Base-by-base conservation (phyloP, 1,284 basidiomycete species). In the Microstroma glucosiphilum region DNA sequence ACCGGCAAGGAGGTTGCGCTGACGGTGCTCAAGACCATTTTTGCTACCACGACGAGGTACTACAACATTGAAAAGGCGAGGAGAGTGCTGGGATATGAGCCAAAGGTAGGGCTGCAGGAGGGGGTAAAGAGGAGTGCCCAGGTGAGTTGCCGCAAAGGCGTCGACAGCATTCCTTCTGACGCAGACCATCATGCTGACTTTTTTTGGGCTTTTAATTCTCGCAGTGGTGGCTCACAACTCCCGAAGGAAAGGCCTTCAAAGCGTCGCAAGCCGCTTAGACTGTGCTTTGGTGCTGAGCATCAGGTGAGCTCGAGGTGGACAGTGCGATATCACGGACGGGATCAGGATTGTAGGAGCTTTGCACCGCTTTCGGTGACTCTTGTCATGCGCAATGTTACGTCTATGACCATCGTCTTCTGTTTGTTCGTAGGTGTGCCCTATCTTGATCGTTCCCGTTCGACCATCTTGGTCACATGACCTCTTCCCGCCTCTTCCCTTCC, bases 1-100 rank as follows among this genome's bases (percentile, higher is more conserved):
- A 83, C 83, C 0, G 89, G 92, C 12, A 88, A 86, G 77, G 87
- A 91, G 76, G 86, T 90, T n/a, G 87, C 88, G 13, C 91, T 99
- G 73, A 97, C 92, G n/a, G 84, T 85, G 60, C 92, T 88, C 80
- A 87, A 90, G 70, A 90, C 96, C 37, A 85, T 85, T 21, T 91
- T 87, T 77, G 77, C 80, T 53, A 82, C 80, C 17, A 82, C 82
- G 67, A 79, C 82, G 66, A 85, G 92, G 71, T 97, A 89, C 83
- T 90, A 94, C 80, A 96, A 96, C 79, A 92, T 94, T 59, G 94
- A 98, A 82, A 92, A 91, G 82, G 91, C 94, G 9, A 84, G 93
- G 69, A 82, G 92, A 61, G 85, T 96, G 66, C 83, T 99, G 43
- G 92, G 91, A 1, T 98, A 98, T 80, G 90, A 92, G 77, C 96